Conservation (phyloP, 73 alveolate species). For the Paramecium caudatum region DNA sequence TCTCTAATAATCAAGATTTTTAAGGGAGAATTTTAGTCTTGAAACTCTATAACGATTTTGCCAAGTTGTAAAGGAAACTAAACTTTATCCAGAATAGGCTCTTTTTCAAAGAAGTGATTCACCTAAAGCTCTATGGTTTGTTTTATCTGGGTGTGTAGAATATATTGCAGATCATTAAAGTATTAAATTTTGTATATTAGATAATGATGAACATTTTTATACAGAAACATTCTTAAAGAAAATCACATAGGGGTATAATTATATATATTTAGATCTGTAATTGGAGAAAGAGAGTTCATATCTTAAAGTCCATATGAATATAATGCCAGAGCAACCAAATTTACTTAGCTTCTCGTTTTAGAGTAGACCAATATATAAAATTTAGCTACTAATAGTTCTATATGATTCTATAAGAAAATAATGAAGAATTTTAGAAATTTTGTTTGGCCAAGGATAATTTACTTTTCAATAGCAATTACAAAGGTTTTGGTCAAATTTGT, state of each 20-base stretch:
- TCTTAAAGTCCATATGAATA: conserved; percentile 37
- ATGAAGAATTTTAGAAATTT: not conserved
- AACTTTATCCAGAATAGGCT: conserved; percentile 16
- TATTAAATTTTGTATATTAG: not conserved
- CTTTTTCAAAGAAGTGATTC: conserved; percentile 12
- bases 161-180: conserved; percentile 62
- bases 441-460: conserved; percentile 15
- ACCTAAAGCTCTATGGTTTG: conserved; percentile 31
- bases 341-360: not conserved
- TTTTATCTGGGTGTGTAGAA: conserved; percentile 29
- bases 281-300: conserved; percentile 59
- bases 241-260: not conserved
- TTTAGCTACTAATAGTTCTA: conserved; percentile 9
- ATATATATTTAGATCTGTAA: conserved; percentile 5
- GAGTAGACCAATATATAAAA: not conserved
- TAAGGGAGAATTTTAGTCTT: conserved; percentile 35
- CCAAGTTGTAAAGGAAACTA: not conserved
- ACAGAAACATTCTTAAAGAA: conserved; percentile 11
- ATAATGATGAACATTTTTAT: conserved; percentile 35
- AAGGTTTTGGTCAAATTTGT: conserved; percentile 31
- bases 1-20: conserved; percentile 10
- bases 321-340: conserved; percentile 64
- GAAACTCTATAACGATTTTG: conserved; percentile 22
- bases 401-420: conserved; percentile 4
- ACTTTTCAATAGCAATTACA: conserved; percentile 14